phyloP scores from a whole-genome alignment of 257 asterid species.

The Salvia rosmarinus region DNA sequence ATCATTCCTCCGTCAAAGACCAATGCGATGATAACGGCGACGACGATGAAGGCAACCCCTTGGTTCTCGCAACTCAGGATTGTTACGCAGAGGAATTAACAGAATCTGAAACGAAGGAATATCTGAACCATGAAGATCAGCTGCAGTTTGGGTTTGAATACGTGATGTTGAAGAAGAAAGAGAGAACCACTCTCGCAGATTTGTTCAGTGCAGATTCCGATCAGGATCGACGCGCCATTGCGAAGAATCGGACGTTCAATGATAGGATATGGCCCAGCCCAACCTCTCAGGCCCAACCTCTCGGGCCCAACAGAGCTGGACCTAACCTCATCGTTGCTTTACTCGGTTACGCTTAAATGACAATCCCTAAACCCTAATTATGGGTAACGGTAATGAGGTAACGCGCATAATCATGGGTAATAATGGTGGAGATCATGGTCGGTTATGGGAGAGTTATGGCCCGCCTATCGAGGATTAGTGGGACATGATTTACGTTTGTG shows the following conservation, averaged over 20 bases:
- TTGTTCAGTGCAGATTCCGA: conserved; percentile 56
- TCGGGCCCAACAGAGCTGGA: too few relatives aligned
- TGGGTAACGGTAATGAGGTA: too few relatives aligned
- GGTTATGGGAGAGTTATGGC: too few relatives aligned
- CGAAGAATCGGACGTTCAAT: neutral
- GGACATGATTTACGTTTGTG: too few relatives aligned
- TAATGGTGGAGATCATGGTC: too few relatives aligned
- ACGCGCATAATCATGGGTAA: too few relatives aligned
- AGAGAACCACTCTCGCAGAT: conserved; percentile 69
- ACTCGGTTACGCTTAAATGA: too few relatives aligned
- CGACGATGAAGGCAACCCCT: conserved; percentile 36
- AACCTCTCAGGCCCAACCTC: too few relatives aligned
- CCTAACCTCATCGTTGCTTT: too few relatives aligned
- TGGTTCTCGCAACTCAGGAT: neutral
- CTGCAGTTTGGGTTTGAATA: conserved; percentile 26
- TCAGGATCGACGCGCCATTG: neutral
- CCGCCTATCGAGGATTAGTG: too few relatives aligned
- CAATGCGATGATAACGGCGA: neutral
- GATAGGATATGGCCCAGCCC: too few relatives aligned
- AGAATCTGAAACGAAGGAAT: neutral
- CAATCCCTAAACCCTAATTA: too few relatives aligned
- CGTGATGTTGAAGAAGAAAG: conserved; percentile 39
- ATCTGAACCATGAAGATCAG: neutral
- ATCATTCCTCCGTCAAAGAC: neutral
- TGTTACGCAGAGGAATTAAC: neutral